Evolutionary conservation across 257 asterid genomes (phyloP), one percentile per base, ranked within the genome.

Genomic region (Lantana camara): DNA sequence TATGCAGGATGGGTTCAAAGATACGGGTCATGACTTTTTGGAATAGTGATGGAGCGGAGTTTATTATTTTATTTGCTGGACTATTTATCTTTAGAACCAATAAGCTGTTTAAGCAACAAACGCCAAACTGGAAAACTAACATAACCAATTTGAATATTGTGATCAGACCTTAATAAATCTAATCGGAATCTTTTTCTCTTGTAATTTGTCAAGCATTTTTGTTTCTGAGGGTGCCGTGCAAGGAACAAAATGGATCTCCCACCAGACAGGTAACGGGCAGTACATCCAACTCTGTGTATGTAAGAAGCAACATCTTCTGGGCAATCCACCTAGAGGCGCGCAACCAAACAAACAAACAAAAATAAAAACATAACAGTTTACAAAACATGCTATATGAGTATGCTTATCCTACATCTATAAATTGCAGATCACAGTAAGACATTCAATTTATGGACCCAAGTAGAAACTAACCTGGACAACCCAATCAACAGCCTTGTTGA

Each of bases 231-330:
- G 98, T 48, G n/a, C n/a, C n/a, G n/a, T n/a, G 76, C 60, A 55
- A 94, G 87, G 69, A 94, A 94, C 64, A 94, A 75, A 57, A 94
- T 70, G 63, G 99, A 83, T 75, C 73, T 88, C 68, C 99, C 99
- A 45, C 85, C 84, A 35, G 98, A 90, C 68, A 71, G 79, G 82
- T 88, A 90, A 56, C 99, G 96, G 64, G 99, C 99, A 75, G 99
- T 94, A 34, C 99, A 84, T 41, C 99, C 98, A 68, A 90, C 99
- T 82, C 96, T 85, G 74, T 94, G 99, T 75, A 90, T 83, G 88
- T 94, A 94, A 11, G 96, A 67, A 70, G 83, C 96, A 64, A 80
- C 93, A 53, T 90, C 91, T 37, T 90, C 98, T 14, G 99, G 99
- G 75, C 99, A 94, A 73, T 94, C 99, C 38, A 90, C 91, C 99